Evolutionary conservation across 169 alveolate genomes (phyloP).

Genomic region (Cryptosporidium ryanae): DNA sequence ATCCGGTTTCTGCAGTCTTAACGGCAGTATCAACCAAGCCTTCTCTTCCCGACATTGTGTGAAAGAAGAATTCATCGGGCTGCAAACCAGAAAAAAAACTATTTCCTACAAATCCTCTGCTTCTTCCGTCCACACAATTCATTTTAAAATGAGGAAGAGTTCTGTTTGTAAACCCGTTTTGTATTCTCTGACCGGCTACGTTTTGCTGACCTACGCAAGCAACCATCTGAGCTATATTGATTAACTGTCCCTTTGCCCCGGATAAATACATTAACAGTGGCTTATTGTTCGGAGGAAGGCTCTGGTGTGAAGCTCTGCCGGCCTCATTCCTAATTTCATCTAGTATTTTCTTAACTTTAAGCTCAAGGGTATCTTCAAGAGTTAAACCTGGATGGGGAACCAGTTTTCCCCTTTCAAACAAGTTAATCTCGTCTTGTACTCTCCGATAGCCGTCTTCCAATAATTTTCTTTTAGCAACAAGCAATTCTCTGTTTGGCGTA

Average conservation of each 20-base stretch:
- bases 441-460: conserved; percentile 88
- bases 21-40: conserved; percentile 99
- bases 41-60: conserved; percentile 99
- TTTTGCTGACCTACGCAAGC: conserved; percentile 99
- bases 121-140: conserved; percentile 91
- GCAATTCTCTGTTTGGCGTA: conserved; percentile 86
- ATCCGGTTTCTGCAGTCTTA: conserved; percentile 99
- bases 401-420: conserved; percentile 87
- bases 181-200: conserved; percentile 94
- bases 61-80: conserved; percentile 98
- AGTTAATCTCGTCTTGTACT: conserved; percentile 88
- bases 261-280: conserved; percentile 96
- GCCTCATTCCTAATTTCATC: conserved; percentile 93
- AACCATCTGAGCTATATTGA: conserved; percentile 98
- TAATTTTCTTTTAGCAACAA: conserved; percentile 80
- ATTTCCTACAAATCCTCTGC: conserved; percentile 97
- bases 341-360: conserved; percentile 88
- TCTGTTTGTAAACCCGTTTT: conserved; percentile 96
- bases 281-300: conserved; percentile 90
- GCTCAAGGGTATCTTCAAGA: conserved; percentile 95
- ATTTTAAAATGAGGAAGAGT: conserved; percentile 97
- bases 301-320: conserved; percentile 91
- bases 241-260: conserved; percentile 98
- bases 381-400: conserved; percentile 96
- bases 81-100: conserved; percentile 92